Evolutionary conservation across 768 basidiomycete genomes (phyloP).

Genomic region (Strobilomyces echinocephalus): DNA sequence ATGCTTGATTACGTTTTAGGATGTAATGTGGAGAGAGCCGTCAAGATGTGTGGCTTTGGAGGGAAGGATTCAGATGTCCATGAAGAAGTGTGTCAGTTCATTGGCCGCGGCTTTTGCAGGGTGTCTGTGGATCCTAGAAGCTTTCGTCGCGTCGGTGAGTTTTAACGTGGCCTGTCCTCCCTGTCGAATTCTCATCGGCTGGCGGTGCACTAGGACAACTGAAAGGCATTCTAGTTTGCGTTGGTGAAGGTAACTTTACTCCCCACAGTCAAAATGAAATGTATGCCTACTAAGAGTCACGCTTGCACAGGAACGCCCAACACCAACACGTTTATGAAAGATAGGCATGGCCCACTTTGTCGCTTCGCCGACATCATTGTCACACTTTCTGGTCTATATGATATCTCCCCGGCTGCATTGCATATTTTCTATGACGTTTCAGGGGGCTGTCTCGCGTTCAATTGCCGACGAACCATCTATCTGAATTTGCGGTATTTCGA

Average conservation of each 20-base stretch:
- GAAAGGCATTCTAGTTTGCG: constrained; percentile 49
- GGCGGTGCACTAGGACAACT: constrained; percentile 1
- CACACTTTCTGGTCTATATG: constrained; percentile 61
- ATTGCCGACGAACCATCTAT: constrained; percentile 77
- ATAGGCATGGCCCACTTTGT: constrained; percentile 48
- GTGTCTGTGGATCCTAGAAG: not conserved
- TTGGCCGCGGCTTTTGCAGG: not conserved
- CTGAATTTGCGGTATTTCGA: constrained; percentile 51
- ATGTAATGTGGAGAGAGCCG: not conserved
- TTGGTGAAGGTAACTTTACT: constrained; percentile 46
- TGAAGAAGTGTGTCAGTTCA: not conserved
- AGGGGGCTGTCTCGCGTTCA: constrained; percentile 86
- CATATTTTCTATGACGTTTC: constrained; percentile 78
- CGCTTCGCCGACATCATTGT: constrained; percentile 67
- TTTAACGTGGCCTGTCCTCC: not conserved
- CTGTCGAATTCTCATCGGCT: not conserved
- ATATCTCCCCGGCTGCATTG: constrained; percentile 59
- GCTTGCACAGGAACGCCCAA: constrained; percentile 17
- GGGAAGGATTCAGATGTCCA: not conserved
- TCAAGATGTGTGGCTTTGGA: not conserved
- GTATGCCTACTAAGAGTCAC: too few relatives aligned
- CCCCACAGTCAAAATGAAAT: too few relatives aligned
- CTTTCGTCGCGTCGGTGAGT: not conserved
- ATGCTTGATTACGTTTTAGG: too few relatives aligned
- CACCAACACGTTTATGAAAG: constrained; percentile 40